phyloP scores from a whole-genome alignment of 2,329 filamentous ascomycete genomes.

The Huntiella omanensis region DNA sequence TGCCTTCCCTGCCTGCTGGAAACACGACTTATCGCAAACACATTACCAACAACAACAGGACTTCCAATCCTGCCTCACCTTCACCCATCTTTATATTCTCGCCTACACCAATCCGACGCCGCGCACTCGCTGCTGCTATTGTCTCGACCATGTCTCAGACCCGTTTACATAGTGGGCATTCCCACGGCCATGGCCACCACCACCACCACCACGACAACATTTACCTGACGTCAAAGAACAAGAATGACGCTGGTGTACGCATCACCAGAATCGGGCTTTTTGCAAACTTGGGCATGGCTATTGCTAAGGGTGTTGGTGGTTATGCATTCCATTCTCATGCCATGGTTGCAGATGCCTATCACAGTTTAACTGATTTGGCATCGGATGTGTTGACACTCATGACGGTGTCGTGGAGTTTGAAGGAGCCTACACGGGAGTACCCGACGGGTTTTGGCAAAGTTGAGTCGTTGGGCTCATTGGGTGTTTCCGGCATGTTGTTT shows the following conservation, averaged over 20 bases:
- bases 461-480: conserved; percentile 85
- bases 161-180: conserved; percentile 7
- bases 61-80: conserved; percentile 12
- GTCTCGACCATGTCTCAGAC: conserved; percentile 4
- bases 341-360: conserved; percentile 83
- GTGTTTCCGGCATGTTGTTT: conserved; percentile 80
- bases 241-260: conserved; percentile 47
- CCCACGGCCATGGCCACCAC: conserved; percentile 33
- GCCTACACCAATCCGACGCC: conserved; percentile 2
- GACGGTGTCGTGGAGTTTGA: conserved; percentile 84
- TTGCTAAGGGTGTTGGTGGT: conserved; percentile 81
- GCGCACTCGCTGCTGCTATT: conserved; percentile 5
- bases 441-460: conserved; percentile 91
- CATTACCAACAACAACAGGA: conserved; percentile 1
- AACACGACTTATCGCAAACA: not conserved
- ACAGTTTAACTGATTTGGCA: conserved; percentile 85
- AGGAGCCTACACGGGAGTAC: conserved; percentile 64
- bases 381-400: conserved; percentile 87
- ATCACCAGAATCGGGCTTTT: conserved; percentile 40
- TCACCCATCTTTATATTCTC: conserved; percentile 4
- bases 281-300: conserved; percentile 84
- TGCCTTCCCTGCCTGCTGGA: not conserved
- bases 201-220: conserved; percentile 83
- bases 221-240: conserved; percentile 76
- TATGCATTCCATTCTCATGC: conserved; percentile 91